phyloP scores from a whole-genome alignment of 2,329 filamentous ascomycete species.

The Pseudogymnoascus sp. region DNA sequence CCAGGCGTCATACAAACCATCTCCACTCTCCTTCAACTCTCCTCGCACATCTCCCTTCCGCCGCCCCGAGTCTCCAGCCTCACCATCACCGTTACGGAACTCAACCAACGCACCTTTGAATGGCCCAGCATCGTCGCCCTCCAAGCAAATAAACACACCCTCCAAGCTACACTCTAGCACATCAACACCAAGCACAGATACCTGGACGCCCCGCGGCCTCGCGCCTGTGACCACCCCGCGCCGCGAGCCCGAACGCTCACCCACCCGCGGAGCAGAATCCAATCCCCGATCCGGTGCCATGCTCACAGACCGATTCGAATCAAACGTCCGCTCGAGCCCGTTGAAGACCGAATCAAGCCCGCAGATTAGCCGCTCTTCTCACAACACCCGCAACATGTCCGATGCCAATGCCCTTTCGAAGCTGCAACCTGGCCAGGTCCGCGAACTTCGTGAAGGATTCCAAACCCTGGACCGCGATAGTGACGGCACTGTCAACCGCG shows the following conservation, averaged over 20 bases:
- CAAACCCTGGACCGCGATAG: conserved; percentile 87
- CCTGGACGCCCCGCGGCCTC: conserved; percentile 28
- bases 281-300: conserved; percentile 26
- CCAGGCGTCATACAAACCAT: conserved; percentile 59
- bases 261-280: conserved; percentile 24
- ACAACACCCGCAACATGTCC: conserved; percentile 25
- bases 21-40: conserved; percentile 64
- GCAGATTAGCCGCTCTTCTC: conserved; percentile 20
- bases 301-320: conserved; percentile 16
- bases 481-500: conserved; percentile 72
- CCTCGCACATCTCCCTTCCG: conserved; percentile 62
- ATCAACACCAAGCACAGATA: conserved; percentile 18
- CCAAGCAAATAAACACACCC: conserved; percentile 32
- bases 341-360: conserved; percentile 29
- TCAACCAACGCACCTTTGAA: conserved; percentile 55
- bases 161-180: conserved; percentile 34
- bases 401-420: conserved; percentile 55
- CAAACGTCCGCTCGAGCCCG: conserved; percentile 18
- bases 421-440: conserved; percentile 73
- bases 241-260: conserved; percentile 28
- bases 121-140: conserved; percentile 35
- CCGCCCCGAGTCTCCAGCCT: conserved; percentile 54
- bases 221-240: conserved; percentile 22
- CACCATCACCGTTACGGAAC: conserved; percentile 57
- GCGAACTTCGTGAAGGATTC: conserved; percentile 85